Base-by-base conservation (phyloP, 805 yeast genomes). In the Metschnikowia lunata region DNA sequence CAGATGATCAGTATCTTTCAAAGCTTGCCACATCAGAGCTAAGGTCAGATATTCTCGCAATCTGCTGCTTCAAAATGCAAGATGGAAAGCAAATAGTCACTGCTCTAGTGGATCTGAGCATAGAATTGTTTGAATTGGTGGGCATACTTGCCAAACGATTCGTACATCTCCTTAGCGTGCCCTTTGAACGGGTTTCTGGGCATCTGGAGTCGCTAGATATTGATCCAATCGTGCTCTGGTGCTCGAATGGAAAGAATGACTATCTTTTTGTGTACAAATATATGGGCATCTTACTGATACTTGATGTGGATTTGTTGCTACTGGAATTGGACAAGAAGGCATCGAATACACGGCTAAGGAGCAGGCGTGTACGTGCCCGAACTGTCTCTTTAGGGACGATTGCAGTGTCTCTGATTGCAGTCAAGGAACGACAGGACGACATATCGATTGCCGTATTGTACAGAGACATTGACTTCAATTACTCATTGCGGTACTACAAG, bases 391-490 rank as follows among this genome's bases (percentile, higher is more conserved):
- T 56, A 3, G 58, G 56, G 10, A 42, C 34, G 13, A 31, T 56
- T 1, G 46, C 51, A 12, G 45, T 55, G 8, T 26, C 39, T 6
- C 46, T 42, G 46, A 30, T 52, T 40, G 40, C 48, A 7, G 35
- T 28, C 14, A 35, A 45, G 9, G 29, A 40, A 4, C 8, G 15
- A 7, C 6, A 10, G 1, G 15, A 10, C 9, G 29, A 39, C 12
- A 38, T 37, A 7, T 29, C 47, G 10, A n/a, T 67, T 12, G 71
- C 67, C 1, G 45, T 66, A 1, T 43, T 67, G 6, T 66, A 62
- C 46, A 55, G 72, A 18, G 71, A 67, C 42, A 62, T 61, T 37
- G 64, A 63, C 38, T 64, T 60, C 49, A 52, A 55, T 41, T 60
- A 58, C 39, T 63, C 69, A 9, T 45, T 68, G 34, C 55, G 72